phyloP scores from a whole-genome alignment of 176 grass and related monocot genomes.

The Rhynchospora pubera region DNA sequence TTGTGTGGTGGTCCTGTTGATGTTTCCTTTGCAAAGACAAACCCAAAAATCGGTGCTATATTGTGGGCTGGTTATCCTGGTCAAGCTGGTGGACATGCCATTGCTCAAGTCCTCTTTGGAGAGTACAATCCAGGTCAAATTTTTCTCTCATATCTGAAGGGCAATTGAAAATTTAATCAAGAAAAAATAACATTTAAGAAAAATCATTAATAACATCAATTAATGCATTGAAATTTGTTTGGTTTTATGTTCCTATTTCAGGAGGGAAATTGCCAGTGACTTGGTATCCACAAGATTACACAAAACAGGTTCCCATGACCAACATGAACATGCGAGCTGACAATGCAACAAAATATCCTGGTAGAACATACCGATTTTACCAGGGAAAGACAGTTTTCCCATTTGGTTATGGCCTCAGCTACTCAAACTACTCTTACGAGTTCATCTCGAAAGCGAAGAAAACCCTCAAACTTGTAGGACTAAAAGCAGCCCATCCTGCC shows the following conservation, averaged over 20 bases:
- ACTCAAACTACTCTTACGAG: slow-evolving; percentile 47
- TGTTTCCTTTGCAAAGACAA: slow-evolving; percentile 42
- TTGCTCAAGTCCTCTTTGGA: slow-evolving; percentile 61
- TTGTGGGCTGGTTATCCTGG: slow-evolving; percentile 79
- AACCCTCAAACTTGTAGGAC: neutral
- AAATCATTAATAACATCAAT: neutral
- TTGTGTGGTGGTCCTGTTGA: slow-evolving; percentile 72
- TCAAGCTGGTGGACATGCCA: slow-evolving; percentile 53
- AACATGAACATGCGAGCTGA: slow-evolving; percentile 79
- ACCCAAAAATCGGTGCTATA: slow-evolving; percentile 51
- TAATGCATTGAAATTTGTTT: neutral
- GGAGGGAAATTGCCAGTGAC: slow-evolving; percentile 65
- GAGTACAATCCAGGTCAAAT: slow-evolving; percentile 52
- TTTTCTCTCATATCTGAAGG: neutral
- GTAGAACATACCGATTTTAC: slow-evolving; percentile 84
- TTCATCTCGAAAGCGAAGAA: neutral
- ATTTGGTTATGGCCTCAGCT: slow-evolving; percentile 78
- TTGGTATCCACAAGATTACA: slow-evolving; percentile 71
- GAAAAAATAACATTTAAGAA: neutral
- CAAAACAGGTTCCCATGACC: slow-evolving; percentile 48
- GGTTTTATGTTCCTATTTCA: slow-evolving; percentile 1
- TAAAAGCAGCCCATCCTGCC: neutral
- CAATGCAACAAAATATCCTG: slow-evolving; percentile 40
- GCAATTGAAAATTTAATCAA: neutral
- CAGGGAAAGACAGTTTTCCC: slow-evolving; percentile 42